Percentiles rank a stretch among this genome's conserved stretches.
These are phyloP conservation scores for Salvia sclarea DNA, from an alignment of 305 asterid genomes.

Conservation along the genomic window DNA sequence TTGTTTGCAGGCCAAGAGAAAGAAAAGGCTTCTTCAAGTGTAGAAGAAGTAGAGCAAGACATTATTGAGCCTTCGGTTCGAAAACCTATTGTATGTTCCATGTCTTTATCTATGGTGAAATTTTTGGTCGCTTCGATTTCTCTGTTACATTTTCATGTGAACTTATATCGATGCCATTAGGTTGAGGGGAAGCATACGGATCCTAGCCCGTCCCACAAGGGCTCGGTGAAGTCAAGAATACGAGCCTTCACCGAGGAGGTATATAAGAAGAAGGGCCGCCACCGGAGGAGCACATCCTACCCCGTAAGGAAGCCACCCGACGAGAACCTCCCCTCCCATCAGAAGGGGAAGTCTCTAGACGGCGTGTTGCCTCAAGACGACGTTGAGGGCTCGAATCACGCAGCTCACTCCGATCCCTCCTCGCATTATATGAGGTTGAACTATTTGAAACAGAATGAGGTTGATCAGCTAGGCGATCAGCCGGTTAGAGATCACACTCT, in stretches of 20 bases:
- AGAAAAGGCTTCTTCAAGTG: constrained; percentile 11
- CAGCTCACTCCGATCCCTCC: neutral
- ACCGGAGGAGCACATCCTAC: constrained; percentile 56
- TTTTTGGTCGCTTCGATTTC: neutral
- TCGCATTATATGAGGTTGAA: constrained; percentile 32
- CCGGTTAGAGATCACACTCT: constrained; percentile 52
- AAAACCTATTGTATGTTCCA: constrained; percentile 42
- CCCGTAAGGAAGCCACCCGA: constrained; percentile 40
- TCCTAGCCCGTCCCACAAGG: constrained; percentile 42
- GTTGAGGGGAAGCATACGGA: constrained; percentile 38
- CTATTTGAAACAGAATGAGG: constrained; percentile 50
- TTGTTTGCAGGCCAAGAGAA: constrained; percentile 40
- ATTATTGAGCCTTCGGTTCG: constrained; percentile 27
- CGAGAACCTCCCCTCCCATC: constrained; percentile 29
- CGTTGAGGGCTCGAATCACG: neutral
- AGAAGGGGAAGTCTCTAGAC: constrained; percentile 26
- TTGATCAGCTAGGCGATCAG: constrained; percentile 24
- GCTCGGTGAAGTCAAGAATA: constrained; percentile 65
- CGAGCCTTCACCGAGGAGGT: constrained; percentile 60
- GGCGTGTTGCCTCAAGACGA: neutral
- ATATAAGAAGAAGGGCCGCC: constrained; percentile 50
- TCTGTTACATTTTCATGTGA: neutral
- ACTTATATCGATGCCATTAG: constrained; percentile 31
- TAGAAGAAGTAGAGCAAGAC: constrained; percentile 33
- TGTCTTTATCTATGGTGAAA: no score